Conservation (phyloP, 164 flowering plant genomes). For the Sedum album region DNA sequence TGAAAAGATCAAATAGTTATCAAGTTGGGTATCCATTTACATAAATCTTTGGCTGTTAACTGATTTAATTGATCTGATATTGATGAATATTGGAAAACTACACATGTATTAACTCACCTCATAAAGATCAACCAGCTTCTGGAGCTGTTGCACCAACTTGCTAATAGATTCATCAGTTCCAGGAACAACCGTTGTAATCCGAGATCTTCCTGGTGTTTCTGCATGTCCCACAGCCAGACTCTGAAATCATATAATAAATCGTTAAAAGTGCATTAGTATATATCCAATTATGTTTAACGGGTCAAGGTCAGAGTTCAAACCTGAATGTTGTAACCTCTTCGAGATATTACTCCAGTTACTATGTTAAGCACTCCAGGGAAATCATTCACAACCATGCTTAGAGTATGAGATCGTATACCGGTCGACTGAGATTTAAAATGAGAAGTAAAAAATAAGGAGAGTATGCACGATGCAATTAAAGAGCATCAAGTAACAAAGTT, state of each 20-base stretch:
- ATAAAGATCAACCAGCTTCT: conserved; percentile 73
- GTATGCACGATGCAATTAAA: not conserved
- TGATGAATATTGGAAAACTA: not conserved
- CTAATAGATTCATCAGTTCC: conserved; percentile 86
- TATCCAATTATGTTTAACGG: not conserved
- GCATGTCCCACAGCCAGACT: conserved; percentile 97
- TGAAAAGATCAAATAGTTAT: conserved; percentile 21
- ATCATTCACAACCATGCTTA: conserved; percentile 82
- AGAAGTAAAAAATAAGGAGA: not conserved
- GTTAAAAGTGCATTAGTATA: not conserved
- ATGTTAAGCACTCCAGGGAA: conserved; percentile 89
- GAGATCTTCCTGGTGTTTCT: conserved; percentile 78
- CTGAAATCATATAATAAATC: conserved; percentile 26
- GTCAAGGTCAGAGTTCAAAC: conserved; percentile 32
- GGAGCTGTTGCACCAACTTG: conserved; percentile 84
- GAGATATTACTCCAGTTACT: conserved; percentile 81
- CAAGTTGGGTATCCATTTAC: not conserved
- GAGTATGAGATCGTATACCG: conserved; percentile 88
- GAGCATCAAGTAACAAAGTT: not conserved
- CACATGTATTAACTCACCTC: conserved; percentile 44
- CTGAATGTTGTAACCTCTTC: conserved; percentile 68
- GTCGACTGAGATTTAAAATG: conserved; percentile 40
- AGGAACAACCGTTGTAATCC: conserved; percentile 95
- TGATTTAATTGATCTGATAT: not conserved
- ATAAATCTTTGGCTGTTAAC: not conserved